Evolutionary conservation across 257 asterid species (phyloP), one percentile per base, ranked within the genome.

Genomic region (Handroanthus guayacan): DNA sequence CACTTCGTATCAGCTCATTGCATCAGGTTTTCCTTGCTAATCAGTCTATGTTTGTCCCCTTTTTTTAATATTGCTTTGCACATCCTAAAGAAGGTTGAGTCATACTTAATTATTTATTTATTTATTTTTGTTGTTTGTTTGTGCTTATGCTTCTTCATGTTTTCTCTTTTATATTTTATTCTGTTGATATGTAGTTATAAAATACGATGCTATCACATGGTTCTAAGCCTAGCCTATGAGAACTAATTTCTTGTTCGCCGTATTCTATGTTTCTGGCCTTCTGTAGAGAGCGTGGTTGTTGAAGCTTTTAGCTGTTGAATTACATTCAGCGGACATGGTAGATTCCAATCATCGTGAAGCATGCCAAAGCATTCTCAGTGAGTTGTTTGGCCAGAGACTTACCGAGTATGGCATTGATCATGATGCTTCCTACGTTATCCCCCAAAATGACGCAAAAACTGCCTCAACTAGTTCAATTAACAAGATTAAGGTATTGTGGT

Each of bases 221-320:
- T 68, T 61, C 69, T 58, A 50, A 74, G 39, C 69, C 68, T 70
- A 70, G 48, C 57, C 61, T 38, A 16, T 14, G 39, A 51, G 50
- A 62, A 68, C 3, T 68, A 69, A 14, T 74, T 74, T 45, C 41
- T 47, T 73, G 34, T 34, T 48, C 31, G 17, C 74, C 67, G 41
- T 5, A 69, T 61, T 58, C 57, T 72, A 38, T 78, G 75, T 38
- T 60, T 52, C 55, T 72, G 77, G 61, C 75, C 62, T 81, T 78
- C 36, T 86, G 74, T 84, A 95, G 99, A 87, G 98, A 84, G 95
- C 99, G 38, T 95, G 99, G 99, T 77, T 95, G 71, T 85, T 93
- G 90, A 95, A 95, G 89, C 97, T 95, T 81, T 86, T 95, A 78
- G 92, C 98, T 52, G 86, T 91, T 34, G 98, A 88, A 72, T 79